Evolutionary conservation across 106 monocot species (phyloP).

Genomic region (Dendrobium chrysotoxum): DNA sequence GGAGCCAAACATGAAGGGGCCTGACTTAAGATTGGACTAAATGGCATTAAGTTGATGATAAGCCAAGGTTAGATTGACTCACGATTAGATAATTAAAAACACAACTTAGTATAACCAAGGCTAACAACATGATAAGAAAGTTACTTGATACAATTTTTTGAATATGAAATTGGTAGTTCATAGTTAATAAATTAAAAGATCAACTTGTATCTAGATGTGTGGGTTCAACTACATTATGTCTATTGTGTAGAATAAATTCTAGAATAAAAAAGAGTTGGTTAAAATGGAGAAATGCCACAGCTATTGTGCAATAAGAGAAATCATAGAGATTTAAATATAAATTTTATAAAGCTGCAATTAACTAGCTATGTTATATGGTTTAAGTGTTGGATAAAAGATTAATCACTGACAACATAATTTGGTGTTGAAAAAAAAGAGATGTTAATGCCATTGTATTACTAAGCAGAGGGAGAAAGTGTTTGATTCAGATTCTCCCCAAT

Average conservation of each 20-base stretch:
- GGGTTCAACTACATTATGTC: neutral
- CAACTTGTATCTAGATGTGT: neutral
- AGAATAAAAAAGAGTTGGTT: neutral
- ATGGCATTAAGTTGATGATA: neutral
- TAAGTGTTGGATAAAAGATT: neutral
- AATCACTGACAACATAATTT: neutral
- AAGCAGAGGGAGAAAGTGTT: neutral
- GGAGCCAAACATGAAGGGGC: too few species aligned
- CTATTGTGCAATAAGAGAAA: neutral
- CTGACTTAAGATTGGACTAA: neutral
- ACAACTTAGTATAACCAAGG: neutral
- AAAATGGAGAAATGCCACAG: neutral
- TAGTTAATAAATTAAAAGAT: neutral
- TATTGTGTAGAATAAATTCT: neutral
- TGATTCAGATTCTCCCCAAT: neutral
- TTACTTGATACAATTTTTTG: neutral
- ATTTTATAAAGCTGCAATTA: neutral
- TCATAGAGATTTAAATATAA: neutral
- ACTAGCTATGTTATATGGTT: too few species aligned
- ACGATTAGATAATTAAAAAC: neutral
- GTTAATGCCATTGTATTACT: neutral
- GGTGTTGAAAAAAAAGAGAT: neutral
- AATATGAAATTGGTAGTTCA: neutral
- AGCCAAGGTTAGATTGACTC: neutral
- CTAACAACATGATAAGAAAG: neutral